Evolutionary conservation across 768 basidiomycete species (phyloP), one percentile per base, ranked within the genome.

Genomic region (Hygrocybe coccinea): DNA sequence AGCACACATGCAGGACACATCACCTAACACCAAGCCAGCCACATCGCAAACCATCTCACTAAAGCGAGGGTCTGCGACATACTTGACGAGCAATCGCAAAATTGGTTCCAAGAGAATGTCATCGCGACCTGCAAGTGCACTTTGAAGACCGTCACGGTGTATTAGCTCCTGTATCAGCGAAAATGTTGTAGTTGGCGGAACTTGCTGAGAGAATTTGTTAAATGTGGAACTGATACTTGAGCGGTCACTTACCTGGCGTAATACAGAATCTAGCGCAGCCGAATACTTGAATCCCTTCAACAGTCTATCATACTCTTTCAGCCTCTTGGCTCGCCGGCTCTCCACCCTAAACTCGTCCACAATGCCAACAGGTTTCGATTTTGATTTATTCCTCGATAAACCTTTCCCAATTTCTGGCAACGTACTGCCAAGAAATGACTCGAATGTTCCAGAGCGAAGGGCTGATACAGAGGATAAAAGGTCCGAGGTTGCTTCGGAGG

Each of bases 261-360:
- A 71, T 11, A 95, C 94, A 5, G 91, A 84, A 71, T 99, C 95
- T 53, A 99, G 73, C 4, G 97, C 97, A 35, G 92, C 92, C 7
- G 88, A 87, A 70, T 99, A 98, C 65, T 90, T 91, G 79, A 98
- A 99, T 37, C 74, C 77, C 70, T 98, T 98, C 48, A 99, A 76
- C 50, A 91, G 74, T 63, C 82, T 82, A 69, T 99, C 97, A 70
- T 97, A 97, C 54, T 91, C 87, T 68, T 81, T 87, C 46, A 98
- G 72, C 58, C 82, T 80, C 66, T 80, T 85, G 66, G 73, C 81
- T 56, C 86, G 79, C 67, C 81, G 81, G 54, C 77, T 83, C 71
- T 92, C 87, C 14, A 95, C 80, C 60, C 82, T 82, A 54, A 90
- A 78, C 67, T 97, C 95, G 55, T 90, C 80, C 2, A 76, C 74